Evolutionary conservation across 1,284 basidiomycete species (phyloP).

Genomic region (Ganoderma boninense): DNA sequence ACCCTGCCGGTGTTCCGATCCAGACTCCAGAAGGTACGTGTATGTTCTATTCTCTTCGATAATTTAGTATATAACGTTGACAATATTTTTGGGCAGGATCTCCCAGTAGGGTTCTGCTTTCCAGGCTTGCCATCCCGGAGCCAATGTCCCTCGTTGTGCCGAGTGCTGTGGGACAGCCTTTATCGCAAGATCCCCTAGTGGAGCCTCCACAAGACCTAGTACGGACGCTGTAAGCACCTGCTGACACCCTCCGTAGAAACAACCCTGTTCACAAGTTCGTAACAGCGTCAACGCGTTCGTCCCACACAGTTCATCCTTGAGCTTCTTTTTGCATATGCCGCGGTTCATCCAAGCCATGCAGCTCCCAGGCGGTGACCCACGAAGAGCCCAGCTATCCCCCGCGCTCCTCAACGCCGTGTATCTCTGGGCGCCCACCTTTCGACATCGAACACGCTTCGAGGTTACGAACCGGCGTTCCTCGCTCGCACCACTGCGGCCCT

Average conservation of each 20-base stretch:
- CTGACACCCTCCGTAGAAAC: neutral
- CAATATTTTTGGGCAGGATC: constrained; percentile 13
- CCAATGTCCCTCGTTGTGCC: constrained; percentile 12
- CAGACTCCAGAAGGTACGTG: constrained; percentile 21
- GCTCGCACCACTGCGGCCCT: constrained; percentile 39
- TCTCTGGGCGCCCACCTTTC: constrained; percentile 40
- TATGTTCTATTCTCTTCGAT: neutral
- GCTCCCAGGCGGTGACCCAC: constrained; percentile 25
- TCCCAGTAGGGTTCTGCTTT: constrained; percentile 19
- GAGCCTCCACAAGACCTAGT: constrained; percentile 32
- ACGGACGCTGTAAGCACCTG: constrained; percentile 33
- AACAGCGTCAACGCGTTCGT: constrained; percentile 51
- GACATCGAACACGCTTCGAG: constrained; percentile 28
- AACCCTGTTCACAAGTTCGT: constrained; percentile 28
- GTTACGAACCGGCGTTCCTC: constrained; percentile 39
- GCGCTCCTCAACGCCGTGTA: constrained; percentile 40
- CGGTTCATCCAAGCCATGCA: constrained; percentile 31
- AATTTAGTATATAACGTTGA: neutral
- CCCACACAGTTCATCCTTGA: constrained; percentile 40
- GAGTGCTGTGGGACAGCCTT: constrained; percentile 9
- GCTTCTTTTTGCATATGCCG: constrained; percentile 34
- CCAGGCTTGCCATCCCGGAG: constrained; percentile 17
- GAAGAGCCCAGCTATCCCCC: constrained; percentile 34
- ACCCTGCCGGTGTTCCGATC: constrained; percentile 16
- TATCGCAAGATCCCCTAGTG: constrained; percentile 25